phyloP scores from a whole-genome alignment of 202 grass and related monocot genomes.

The Digitaria exilis region DNA sequence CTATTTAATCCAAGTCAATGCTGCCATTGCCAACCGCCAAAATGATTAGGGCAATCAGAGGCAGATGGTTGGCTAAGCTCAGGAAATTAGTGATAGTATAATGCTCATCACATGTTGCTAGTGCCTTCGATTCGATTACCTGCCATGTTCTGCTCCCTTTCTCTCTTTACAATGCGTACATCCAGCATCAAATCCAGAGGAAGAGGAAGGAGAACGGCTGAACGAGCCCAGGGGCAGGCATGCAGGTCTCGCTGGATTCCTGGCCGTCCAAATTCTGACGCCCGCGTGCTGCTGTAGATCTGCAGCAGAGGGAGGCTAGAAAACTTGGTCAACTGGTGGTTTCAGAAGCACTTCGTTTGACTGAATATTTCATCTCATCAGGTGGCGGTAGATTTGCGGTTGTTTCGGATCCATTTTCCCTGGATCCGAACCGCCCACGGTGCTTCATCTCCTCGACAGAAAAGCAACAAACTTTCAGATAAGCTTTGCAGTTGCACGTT shows the following conservation, averaged over 20 bases:
- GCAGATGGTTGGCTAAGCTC: neutral
- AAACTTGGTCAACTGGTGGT: slow-evolving; percentile 21
- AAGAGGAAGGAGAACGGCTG: neutral
- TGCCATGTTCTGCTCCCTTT: slow-evolving; percentile 26
- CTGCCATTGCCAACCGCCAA: slow-evolving; percentile 44
- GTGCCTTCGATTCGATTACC: neutral
- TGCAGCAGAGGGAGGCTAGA: neutral
- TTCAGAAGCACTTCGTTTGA: slow-evolving; percentile 50
- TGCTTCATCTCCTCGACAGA: neutral
- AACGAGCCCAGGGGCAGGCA: neutral
- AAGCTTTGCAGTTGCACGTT: neutral
- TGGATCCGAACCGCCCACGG: neutral
- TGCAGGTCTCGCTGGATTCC: slow-evolving; percentile 41
- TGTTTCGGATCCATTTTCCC: slow-evolving; percentile 8
- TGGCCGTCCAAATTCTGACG: slow-evolving; percentile 45
- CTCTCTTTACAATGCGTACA: neutral
- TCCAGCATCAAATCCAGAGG: slow-evolving; percentile 25
- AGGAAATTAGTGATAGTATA: neutral
- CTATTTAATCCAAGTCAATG: slow-evolving; percentile 31
- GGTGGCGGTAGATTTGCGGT: neutral
- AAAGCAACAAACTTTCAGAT: neutral
- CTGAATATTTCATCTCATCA: slow-evolving; percentile 30
- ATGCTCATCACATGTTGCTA: slow-evolving; percentile 34
- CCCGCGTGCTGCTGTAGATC: slow-evolving; percentile 33
- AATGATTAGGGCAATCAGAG: slow-evolving; percentile 59